Evolutionary conservation across 2,329 filamentous ascomycete genomes (phyloP), one percentile per base, ranked within the genome.

Genomic region (Exserohilum rostratum): DNA sequence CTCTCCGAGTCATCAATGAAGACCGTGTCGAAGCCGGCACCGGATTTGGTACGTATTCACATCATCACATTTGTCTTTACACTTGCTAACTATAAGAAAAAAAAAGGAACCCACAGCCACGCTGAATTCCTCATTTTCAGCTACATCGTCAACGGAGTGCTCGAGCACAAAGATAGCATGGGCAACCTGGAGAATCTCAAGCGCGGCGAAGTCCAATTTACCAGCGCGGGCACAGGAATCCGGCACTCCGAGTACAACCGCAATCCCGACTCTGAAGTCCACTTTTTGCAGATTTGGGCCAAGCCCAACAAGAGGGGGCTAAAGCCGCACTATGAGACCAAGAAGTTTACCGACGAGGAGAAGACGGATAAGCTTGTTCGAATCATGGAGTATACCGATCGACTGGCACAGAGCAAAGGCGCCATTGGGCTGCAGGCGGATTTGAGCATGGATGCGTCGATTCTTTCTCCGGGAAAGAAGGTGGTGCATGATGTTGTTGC

Each of bases 201-300:
- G 67, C 82, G 90, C 33, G 90, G 91, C 11, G 91, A 96, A 73
- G 90, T 96, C 39, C 91, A 96, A 70, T 96, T 96, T 76, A 96
- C 91, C 9, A 92, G 88, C 12, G 91, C 90, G n/a, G 91, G 91
- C 50, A 91, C 86, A 5, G 85, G 85, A 5, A 87, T 96, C 66
- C 85, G 90, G 1, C 91, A 96, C 75, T 90, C 86, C 6, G 91
- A 96, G 77, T 86, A 88, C 77, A 95, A 93, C 75, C 87, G 95
- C 76, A 87, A 91, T 72, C 73, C 78, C 48, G 77, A 82, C 12
- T 85, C 90, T 39, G 85, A 88, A 20, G 89, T 91, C 11, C 91
- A 96, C 71, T 96, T 96, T 70, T 78, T 96, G 30, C 91, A 96
- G 76, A 96, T 96, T 66, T 96, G 91, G 91, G 90, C 88, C 1